Percentiles rank a stretch among this genome's conserved stretches.
Evolutionary conservation across 2,329 filamentous ascomycete genomes (phyloP).

Genomic region (Cercospora citrullina): DNA sequence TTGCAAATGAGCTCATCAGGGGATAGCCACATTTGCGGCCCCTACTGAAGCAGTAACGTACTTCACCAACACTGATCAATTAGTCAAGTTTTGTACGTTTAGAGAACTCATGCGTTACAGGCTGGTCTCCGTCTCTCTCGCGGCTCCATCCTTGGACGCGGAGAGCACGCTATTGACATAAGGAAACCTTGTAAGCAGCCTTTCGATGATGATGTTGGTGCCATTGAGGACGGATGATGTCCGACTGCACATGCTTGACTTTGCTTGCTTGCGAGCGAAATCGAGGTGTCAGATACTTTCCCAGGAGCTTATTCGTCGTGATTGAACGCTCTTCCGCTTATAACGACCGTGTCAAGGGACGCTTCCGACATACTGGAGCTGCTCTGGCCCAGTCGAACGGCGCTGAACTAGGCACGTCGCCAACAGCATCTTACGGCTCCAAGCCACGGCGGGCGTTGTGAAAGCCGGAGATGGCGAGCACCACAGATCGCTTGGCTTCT

Average conservation of each 20-base stretch:
- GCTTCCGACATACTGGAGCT: background rate
- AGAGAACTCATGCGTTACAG: background rate
- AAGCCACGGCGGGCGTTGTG: background rate
- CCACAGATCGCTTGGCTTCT: background rate
- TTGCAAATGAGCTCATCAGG: background rate
- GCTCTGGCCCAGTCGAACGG: background rate
- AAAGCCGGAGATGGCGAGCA: background rate
- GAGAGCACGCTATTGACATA: background rate
- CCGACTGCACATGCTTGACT: background rate
- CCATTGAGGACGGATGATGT: background rate
- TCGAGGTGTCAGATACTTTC: no score
- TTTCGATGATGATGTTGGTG: background rate
- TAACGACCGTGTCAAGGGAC: no score
- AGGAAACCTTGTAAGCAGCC: background rate
- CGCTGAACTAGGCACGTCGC: background rate
- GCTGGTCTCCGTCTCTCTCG: background rate
- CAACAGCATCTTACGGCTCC: background rate
- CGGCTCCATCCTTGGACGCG: background rate
- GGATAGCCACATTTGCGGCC: background rate
- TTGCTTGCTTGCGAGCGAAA: no score
- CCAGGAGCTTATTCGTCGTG: no score
- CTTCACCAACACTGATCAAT: background rate
- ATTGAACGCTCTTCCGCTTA: no score
- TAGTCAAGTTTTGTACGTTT: background rate
- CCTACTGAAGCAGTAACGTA: background rate